These are phyloP conservation scores for Ogataea trehaloabstinens DNA, from an alignment of 805 yeast species.

Conservation along the genomic window DNA sequence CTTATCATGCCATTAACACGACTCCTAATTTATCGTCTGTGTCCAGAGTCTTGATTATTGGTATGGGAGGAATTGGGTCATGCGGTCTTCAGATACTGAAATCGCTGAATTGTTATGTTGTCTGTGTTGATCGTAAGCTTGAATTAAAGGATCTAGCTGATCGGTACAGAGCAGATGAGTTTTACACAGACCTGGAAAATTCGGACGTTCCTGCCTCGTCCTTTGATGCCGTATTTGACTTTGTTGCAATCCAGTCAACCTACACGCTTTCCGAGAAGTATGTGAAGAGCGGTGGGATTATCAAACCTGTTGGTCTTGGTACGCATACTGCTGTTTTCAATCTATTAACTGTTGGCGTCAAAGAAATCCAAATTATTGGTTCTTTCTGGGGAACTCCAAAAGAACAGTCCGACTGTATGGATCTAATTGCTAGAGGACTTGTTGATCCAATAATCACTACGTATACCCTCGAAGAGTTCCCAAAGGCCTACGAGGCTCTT, in stretches of 20 bases:
- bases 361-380: slow-evolving; percentile 40
- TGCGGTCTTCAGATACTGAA: slow-evolving; percentile 31
- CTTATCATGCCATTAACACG: slow-evolving; percentile 33
- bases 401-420: slow-evolving; percentile 43
- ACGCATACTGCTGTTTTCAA: slow-evolving; percentile 30
- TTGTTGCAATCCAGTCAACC: slow-evolving; percentile 22
- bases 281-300: slow-evolving; percentile 36
- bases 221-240: slow-evolving; percentile 35
- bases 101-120: slow-evolving; percentile 18
- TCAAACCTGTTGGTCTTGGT: slow-evolving; percentile 45
- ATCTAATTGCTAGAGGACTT: slow-evolving; percentile 39
- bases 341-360: slow-evolving; percentile 37
- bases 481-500: slow-evolving; percentile 35
- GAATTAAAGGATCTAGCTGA: slow-evolving; percentile 30
- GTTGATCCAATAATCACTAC: slow-evolving; percentile 36
- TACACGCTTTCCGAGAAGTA: slow-evolving; percentile 29
- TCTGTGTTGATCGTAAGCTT: slow-evolving; percentile 26
- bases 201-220: slow-evolving; percentile 31
- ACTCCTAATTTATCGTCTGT: slow-evolving; percentile 20
- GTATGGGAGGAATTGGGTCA: slow-evolving; percentile 35
- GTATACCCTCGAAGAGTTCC: slow-evolving; percentile 35
- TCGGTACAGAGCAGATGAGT: slow-evolving; percentile 41
- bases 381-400: slow-evolving; percentile 44
- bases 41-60: slow-evolving; percentile 28
- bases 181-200: slow-evolving; percentile 30